Evolutionary conservation across 352 stramenopile species (phyloP), one percentile per base, ranked within the genome.

Genomic region (Phytopythium mirpurense): DNA sequence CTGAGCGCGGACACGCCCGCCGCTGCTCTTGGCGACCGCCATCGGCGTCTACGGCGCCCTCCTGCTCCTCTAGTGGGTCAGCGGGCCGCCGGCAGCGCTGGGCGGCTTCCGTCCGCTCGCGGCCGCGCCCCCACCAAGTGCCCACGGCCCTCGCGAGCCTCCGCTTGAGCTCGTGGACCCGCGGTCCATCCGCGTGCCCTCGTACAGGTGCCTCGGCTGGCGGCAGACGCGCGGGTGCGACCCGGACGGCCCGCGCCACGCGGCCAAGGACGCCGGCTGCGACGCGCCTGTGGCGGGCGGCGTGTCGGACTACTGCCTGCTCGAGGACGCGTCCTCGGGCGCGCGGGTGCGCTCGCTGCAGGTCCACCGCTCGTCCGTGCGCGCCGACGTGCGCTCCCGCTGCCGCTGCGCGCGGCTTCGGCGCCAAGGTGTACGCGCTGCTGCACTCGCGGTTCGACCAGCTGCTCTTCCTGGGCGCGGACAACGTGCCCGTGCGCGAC

Each of bases 401-500:
- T 32, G 29, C 29, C 29, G 29, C n/a, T n/a, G n/a, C n/a, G n/a
- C n/a, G n/a, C n/a, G 62, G 70, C 7, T 88, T 86, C 50, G 62
- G 60, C 15, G 62, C 74, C 15, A 88, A 88, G 51, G 59, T 83
- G 24, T 68, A 72, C 54, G 67, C 72, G 11, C 67, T 88, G 51
- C 66, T 71, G 47, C 62, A 83, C 42, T 82, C 67, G 21, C 65
- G 65, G 6, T 59, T 86, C n/a, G 64, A 75, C 0, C 51, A 72
- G 5, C 43, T 85, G 14, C 45, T 86, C 43, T 83, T 88, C 56
- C 54, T 88, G 19, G 77, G 86, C 41, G 66, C 71, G 21, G 77
- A 88, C 51, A 88, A 88, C 57, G 53, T 79, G 18, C 74, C 72
- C 0, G 74, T 72, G 32, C 60, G 45, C n/a, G 71, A 88, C 38